Base-by-base conservation (phyloP, 2,329 filamentous ascomycete species). In the Didymella arachidicola region DNA sequence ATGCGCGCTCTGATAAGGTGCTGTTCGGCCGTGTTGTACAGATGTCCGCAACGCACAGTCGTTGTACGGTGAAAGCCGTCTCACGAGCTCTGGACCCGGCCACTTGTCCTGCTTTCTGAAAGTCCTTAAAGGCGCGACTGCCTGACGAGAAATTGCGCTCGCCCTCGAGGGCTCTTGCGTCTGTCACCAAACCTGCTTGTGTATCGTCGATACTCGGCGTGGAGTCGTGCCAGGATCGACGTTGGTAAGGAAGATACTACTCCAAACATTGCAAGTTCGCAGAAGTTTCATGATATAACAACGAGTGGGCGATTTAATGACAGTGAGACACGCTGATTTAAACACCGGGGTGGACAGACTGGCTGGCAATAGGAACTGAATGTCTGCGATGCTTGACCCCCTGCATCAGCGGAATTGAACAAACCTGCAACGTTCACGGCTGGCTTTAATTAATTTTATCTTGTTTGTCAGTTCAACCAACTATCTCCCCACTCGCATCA, bases 81-180 rank as follows among this genome's bases (percentile, higher is more conserved):
- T 18, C 22, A 50, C 8, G 19, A 19, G n/a, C 14, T 50, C 36
- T 27, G 25, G 7, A 19, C 25, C 36, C 25, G 43, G 43, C 30
- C 30, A 41, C 11, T 11, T 7, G 19, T 59, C 34, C 10, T 50
- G 38, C 38, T 12, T 44, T 30, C n/a, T 47, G n/a, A 19, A 59
- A 44, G 14, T 10, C 6, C 30, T 32, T 11, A 7, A 48, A 7
- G 7, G 25, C n/a, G 11, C 18, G 16, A 4, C 26, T 32, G 19
- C 18, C 36, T 8, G 49, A 44, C 5, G 27, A 14, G 38, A 59
- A 54, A 34, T 50, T 54, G 14, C 44, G 50, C 44, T 59, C 50
- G 22, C 49, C 25, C 46, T 54, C 50, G 12, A 59, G 45, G n/a
- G 6, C 19, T 4, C 11, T 25, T 7, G 8, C 29, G 11, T 26